Conservation (phyloP, 305 asterid species). For the Fraxinus paxiana region DNA sequence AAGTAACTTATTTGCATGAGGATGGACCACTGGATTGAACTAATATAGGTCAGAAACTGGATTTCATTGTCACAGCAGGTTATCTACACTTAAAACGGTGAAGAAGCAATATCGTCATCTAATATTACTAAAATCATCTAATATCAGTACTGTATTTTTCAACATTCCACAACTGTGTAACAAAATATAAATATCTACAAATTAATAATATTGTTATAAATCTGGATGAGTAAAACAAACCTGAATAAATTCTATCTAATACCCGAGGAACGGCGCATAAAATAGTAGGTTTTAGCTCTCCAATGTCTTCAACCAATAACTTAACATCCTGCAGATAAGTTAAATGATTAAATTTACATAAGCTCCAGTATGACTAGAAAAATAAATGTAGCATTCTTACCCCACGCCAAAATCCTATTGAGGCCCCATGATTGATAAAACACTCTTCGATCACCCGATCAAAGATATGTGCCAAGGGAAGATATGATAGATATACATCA, state of each 20-base stretch:
- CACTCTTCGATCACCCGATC: constrained; percentile 47
- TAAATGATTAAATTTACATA: constrained; percentile 8
- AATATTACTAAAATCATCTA: constrained; percentile 8
- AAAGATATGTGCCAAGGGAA: constrained; percentile 49
- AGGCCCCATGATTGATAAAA: constrained; percentile 37
- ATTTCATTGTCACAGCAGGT: background rate
- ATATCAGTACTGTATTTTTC: background rate
- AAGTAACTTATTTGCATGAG: background rate
- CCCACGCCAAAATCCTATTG: constrained; percentile 58
- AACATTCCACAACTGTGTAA: constrained; percentile 18
- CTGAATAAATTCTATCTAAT: constrained; percentile 78
- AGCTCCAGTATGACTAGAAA: constrained; percentile 2
- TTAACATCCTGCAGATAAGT: constrained; percentile 65
- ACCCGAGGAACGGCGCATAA: constrained; percentile 98
- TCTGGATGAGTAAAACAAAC: constrained; percentile 34
- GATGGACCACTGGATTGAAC: constrained; percentile 10
- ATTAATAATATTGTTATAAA: constrained; percentile 3
- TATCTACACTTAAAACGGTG: background rate
- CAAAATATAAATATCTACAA: constrained; percentile 14
- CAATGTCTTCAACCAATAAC: constrained; percentile 79
- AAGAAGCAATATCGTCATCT: constrained; percentile 3
- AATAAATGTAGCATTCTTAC: constrained; percentile 29
- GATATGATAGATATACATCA: constrained; percentile 43
- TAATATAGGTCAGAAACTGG: constrained; percentile 8
- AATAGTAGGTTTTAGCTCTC: constrained; percentile 75